A percentile compares a stretch with the other conserved stretches of the same genome.
Evolutionary conservation across 345 rosid species (phyloP).

Genomic region (Citrus maxima): DNA sequence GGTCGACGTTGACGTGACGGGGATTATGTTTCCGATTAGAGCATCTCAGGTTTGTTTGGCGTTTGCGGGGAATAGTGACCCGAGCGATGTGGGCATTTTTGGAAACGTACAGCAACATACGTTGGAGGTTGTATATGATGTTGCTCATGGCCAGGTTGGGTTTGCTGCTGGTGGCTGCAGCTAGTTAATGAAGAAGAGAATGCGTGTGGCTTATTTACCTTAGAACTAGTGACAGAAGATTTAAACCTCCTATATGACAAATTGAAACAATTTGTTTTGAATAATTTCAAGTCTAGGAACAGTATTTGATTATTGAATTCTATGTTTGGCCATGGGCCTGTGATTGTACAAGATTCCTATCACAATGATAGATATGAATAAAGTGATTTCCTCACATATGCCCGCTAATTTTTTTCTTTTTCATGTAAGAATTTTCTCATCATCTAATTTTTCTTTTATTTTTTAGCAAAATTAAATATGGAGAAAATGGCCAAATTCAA

Average conservation of each 20-base stretch:
- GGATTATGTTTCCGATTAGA: slow-evolving; percentile 39
- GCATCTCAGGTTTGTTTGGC: slow-evolving; percentile 73
- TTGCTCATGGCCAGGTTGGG: slow-evolving; percentile 52
- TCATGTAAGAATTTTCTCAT: too few relatives aligned
- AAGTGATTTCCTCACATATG: neutral
- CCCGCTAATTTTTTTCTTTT: too few relatives aligned
- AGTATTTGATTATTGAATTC: neutral
- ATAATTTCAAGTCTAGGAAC: neutral
- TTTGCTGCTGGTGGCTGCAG: slow-evolving; percentile 62
- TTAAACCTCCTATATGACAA: neutral
- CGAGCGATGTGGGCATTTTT: slow-evolving; percentile 42
- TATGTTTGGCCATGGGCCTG: neutral
- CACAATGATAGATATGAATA: neutral
- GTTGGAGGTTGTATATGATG: slow-evolving; percentile 72
- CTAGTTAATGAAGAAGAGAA: slow-evolving; percentile 35
- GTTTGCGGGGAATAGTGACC: slow-evolving; percentile 64
- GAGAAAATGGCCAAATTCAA: too few relatives aligned
- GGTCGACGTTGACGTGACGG: slow-evolving; percentile 41
- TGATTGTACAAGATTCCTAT: neutral
- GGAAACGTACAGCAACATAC: slow-evolving; percentile 80
- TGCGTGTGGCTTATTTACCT: too few relatives aligned
- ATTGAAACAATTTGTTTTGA: neutral
- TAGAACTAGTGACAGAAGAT: neutral
- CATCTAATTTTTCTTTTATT: too few relatives aligned
- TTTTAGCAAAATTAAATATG: too few relatives aligned